Evolutionary conservation across 257 asterid species (phyloP).

Genomic region (Jacaranda mimosifolia): DNA sequence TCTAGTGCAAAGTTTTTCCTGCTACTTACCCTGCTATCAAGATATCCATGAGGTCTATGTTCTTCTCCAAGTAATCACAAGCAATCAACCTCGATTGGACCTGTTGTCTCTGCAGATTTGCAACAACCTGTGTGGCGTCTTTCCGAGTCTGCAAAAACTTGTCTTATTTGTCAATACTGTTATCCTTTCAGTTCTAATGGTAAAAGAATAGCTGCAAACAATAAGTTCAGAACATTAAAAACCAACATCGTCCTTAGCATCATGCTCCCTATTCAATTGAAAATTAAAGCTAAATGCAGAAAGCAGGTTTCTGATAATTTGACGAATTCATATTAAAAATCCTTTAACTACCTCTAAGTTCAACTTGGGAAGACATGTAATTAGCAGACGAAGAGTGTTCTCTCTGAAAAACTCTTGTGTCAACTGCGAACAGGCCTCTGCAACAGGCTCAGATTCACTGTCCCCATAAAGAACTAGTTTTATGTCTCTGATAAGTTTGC

Average conservation of each 20-base stretch:
- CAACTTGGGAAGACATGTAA: constrained; percentile 80
- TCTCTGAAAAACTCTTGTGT: constrained; percentile 90
- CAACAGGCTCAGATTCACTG: constrained; percentile 88
- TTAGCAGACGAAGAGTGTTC: constrained; percentile 75
- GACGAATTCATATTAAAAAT: constrained; percentile 13
- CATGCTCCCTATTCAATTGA: constrained; percentile 18
- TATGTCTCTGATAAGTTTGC: constrained; percentile 76
- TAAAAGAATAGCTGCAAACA: constrained; percentile 20
- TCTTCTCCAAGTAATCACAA: constrained; percentile 91
- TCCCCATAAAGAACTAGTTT: constrained; percentile 82
- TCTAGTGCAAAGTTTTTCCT: constrained; percentile 4
- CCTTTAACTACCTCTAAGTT: constrained; percentile 67
- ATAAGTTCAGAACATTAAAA: background rate
- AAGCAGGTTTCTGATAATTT: background rate
- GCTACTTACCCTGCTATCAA: constrained; percentile 71
- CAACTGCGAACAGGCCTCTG: constrained; percentile 87
- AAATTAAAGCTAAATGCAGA: constrained; percentile 9
- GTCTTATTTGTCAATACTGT: constrained; percentile 24
- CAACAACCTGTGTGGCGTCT: constrained; percentile 97
- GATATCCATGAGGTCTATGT: constrained; percentile 86
- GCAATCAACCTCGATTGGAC: constrained; percentile 96
- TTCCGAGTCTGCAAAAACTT: constrained; percentile 79
- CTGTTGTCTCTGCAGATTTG: constrained; percentile 98
- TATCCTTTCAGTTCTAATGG: constrained; percentile 9
- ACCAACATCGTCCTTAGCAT: background rate